These are phyloP conservation scores for Leishmania braziliensis DNA, from an alignment of 208 protist species.

Conservation along the genomic window DNA sequence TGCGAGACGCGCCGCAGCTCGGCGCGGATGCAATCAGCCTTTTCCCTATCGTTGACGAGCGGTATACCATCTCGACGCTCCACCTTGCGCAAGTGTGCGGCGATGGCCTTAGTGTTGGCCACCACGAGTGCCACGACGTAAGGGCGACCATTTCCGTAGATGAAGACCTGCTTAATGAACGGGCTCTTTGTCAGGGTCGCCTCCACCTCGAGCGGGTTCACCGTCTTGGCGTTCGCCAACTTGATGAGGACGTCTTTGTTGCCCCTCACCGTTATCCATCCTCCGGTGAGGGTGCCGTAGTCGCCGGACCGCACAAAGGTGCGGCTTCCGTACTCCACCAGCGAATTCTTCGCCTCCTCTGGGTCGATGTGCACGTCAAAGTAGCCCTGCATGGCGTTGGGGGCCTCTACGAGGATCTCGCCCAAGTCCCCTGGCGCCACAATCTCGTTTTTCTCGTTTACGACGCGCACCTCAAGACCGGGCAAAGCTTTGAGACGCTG, in stretches of 20 bases:
- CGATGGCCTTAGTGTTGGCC: slow-evolving; percentile 84
- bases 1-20: slow-evolving; percentile 83
- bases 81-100: slow-evolving; percentile 83
- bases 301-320: slow-evolving; percentile 91
- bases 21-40: slow-evolving; percentile 87
- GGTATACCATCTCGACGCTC: slow-evolving; percentile 90
- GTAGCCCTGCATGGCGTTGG: slow-evolving; percentile 91
- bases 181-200: slow-evolving; percentile 76
- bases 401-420: slow-evolving; percentile 87
- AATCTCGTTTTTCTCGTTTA: slow-evolving; percentile 93
- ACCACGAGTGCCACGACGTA: slow-evolving; percentile 87
- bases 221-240: slow-evolving; percentile 75
- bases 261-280: slow-evolving; percentile 86
- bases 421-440: slow-evolving; percentile 85
- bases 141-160: slow-evolving; percentile 74
- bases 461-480: slow-evolving; percentile 87
- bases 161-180: slow-evolving; percentile 86
- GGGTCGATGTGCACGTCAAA: slow-evolving; percentile 91
- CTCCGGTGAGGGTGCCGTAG: slow-evolving; percentile 86
- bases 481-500: slow-evolving; percentile 87
- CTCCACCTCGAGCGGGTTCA: slow-evolving; percentile 86
- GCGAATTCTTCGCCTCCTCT: slow-evolving; percentile 84
- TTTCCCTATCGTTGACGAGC: slow-evolving; percentile 88
- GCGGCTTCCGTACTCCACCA: slow-evolving; percentile 87
- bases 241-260: slow-evolving; percentile 87